Evolutionary conservation across 2,329 filamentous ascomycete species (phyloP).

Genomic region (Neonectria sp.): DNA sequence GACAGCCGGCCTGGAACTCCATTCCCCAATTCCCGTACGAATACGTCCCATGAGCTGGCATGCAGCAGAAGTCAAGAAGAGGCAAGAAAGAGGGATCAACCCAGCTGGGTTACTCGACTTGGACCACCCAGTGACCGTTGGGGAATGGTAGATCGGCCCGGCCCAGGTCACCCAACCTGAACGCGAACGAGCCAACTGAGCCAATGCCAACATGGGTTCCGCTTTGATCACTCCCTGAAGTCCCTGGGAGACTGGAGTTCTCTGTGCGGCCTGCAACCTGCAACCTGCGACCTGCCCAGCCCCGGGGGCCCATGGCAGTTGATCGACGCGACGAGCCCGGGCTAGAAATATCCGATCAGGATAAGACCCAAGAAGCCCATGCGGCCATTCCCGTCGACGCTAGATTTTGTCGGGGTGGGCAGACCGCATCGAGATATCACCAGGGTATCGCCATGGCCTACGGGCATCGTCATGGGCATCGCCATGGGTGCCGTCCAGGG

Average conservation of each 20-base stretch:
- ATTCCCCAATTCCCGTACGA: neutral
- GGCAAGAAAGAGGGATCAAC: neutral
- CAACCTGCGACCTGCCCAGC: neutral
- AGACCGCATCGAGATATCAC: slow-evolving; percentile 31
- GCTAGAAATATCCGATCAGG: slow-evolving; percentile 32
- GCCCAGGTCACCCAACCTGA: slow-evolving; percentile 2
- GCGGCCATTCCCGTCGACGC: slow-evolving; percentile 18
- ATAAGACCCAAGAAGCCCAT: slow-evolving; percentile 14
- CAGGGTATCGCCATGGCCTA: slow-evolving; percentile 1
- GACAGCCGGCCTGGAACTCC: slow-evolving; percentile 15
- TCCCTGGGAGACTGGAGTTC: neutral
- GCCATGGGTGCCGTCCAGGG: neutral
- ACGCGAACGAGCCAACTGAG: too few species aligned
- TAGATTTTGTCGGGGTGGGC: slow-evolving; percentile 25
- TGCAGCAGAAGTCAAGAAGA: slow-evolving; percentile 17
- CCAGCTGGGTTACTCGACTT: slow-evolving; percentile 11
- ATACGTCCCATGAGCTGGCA: slow-evolving; percentile 19
- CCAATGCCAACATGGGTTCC: neutral
- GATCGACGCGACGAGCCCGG: slow-evolving; percentile 27
- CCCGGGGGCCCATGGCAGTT: slow-evolving; percentile 16
- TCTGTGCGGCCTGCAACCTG: slow-evolving; percentile 5
- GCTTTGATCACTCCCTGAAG: neutral
- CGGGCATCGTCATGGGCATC: neutral
- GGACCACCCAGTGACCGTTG: neutral
- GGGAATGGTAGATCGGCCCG: slow-evolving; percentile 4